Percentiles rank a stretch among this genome's conserved stretches.
These are phyloP conservation scores for Diaporthe longicolla DNA, from an alignment of 2,329 filamentous ascomycete genomes.

Conservation along the genomic window DNA sequence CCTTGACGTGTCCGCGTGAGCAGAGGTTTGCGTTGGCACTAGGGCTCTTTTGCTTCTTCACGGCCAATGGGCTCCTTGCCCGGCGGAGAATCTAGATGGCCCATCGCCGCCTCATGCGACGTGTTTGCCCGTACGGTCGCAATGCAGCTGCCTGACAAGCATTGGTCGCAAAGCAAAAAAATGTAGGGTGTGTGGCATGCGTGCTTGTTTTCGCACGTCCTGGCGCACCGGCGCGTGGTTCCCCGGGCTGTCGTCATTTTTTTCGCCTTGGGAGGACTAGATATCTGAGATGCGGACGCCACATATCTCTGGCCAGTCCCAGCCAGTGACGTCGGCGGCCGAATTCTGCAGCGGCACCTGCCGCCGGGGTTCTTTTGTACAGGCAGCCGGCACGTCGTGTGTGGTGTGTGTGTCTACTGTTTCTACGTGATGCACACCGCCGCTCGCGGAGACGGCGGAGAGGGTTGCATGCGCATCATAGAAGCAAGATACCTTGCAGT, in stretches of 20 bases:
- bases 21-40: background rate
- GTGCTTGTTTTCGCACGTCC: background rate
- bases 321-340: conserved; percentile 30
- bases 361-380: conserved; percentile 8
- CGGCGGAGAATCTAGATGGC: background rate
- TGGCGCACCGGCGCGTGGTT: background rate
- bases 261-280: background rate
- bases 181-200: background rate
- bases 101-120: background rate
- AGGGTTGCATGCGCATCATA: conserved; percentile 1
- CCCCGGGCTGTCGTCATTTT: background rate
- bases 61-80: conserved; percentile 19
- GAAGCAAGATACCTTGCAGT: background rate
- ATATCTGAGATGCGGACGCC: conserved; percentile 26
- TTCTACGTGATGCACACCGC: conserved; percentile 11
- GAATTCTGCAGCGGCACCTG: conserved; percentile 8
- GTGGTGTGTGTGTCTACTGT: no score
- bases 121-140: background rate
- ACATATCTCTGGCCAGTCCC: background rate
- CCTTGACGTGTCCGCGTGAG: conserved; percentile 21
- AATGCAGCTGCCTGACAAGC: conserved; percentile 18
- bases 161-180: background rate
- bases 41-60: conserved; percentile 13
- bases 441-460: background rate
- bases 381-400: background rate